Percentiles rank a stretch among this genome's conserved stretches.
These are phyloP conservation scores for Striga hermonthica DNA, from an alignment of 305 asterid species.

Conservation along the genomic window DNA sequence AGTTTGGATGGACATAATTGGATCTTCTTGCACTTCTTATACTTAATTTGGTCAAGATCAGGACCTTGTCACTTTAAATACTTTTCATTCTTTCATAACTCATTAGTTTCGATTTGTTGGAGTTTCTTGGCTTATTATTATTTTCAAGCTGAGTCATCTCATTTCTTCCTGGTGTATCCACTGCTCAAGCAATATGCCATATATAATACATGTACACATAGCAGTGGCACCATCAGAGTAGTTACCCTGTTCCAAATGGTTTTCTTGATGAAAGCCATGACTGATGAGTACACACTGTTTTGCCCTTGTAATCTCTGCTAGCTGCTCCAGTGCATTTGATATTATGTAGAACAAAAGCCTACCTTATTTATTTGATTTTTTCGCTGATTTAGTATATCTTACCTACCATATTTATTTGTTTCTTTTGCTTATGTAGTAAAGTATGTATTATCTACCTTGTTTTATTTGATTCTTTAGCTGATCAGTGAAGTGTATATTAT, in stretches of 20 bases:
- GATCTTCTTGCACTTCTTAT: not conserved
- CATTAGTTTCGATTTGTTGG: not conserved
- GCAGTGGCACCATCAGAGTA: not conserved
- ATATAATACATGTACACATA: not conserved
- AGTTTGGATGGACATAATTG: not conserved
- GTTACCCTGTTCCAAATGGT: conserved; percentile 1
- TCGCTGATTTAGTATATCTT: not conserved
- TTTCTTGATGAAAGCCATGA: not conserved
- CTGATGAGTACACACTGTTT: not conserved
- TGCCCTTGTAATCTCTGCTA: not conserved
- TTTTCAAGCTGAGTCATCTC: not conserved
- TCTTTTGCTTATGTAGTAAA: not conserved
- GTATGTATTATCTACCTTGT: too few relatives aligned
- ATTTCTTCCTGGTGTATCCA: not conserved
- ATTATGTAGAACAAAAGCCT: not conserved
- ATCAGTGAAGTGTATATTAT: not conserved
- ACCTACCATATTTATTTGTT: conserved; percentile 6
- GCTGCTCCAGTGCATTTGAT: not conserved
- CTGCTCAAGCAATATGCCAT: not conserved
- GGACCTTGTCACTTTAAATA: not conserved
- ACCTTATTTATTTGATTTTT: not conserved
- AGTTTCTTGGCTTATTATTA: not conserved
- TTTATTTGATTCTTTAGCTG: too few relatives aligned
- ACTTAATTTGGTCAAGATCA: not conserved
- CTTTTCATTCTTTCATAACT: not conserved